Conservation (phyloP, 106 monocot species). For the Dendrobium huoshanense region DNA sequence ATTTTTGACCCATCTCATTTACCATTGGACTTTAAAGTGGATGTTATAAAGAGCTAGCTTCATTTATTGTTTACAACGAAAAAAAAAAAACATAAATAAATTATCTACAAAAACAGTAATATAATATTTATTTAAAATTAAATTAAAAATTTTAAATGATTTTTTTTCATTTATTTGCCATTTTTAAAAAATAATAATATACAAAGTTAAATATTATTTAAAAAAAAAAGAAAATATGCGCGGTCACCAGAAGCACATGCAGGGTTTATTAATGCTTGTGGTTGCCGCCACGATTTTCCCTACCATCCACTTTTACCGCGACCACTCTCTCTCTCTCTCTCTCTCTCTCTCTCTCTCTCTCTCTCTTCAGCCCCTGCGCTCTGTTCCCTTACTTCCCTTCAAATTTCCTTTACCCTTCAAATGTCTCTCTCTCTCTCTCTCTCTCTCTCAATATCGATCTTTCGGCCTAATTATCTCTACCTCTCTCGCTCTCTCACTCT, state of each 20-base stretch:
- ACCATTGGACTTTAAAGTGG: no score
- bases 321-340: background rate
- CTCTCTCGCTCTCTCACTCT: background rate
- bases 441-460: background rate
- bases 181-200: background rate
- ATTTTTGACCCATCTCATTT: no score
- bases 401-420: background rate
- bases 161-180: background rate
- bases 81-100: no score
- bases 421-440: background rate
- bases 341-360: background rate
- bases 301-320: slow-evolving; percentile 36
- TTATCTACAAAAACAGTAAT: no score
- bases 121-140: no score
- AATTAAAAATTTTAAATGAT: no score
- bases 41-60: no score
- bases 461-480: background rate
- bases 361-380: background rate
- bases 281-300: background rate
- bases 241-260: background rate
- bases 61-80: no score
- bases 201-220: no score
- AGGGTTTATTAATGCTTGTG: slow-evolving; percentile 1
- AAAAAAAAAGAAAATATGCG: background rate
- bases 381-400: background rate